Conservation (phyloP, 805 yeast species). For the Myxozyma udenii region DNA sequence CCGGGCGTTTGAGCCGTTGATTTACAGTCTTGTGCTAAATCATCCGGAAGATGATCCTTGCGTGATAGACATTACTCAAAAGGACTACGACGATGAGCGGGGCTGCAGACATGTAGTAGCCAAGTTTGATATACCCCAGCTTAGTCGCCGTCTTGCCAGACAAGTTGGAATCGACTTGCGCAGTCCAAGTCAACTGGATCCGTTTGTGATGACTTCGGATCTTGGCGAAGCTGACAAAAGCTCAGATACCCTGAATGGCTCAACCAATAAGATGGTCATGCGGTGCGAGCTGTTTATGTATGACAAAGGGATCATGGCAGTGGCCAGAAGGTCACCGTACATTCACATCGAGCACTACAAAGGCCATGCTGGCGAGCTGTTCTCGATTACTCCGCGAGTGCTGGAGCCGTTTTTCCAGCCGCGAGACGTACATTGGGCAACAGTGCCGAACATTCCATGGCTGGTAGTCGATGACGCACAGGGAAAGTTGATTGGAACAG, state of each 20-base stretch:
- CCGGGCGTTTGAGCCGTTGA: too few species aligned
- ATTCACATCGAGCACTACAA: conserved; percentile 8
- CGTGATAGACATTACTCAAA: too few species aligned
- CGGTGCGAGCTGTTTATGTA: conserved; percentile 4
- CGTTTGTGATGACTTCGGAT: conserved; percentile 10
- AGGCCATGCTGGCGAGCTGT: conserved; percentile 12
- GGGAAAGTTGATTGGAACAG: conserved; percentile 9
- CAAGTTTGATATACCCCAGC: too few species aligned
- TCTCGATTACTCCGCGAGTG: conserved; percentile 7
- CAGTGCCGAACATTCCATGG: conserved; percentile 17
- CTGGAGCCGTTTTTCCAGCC: conserved; percentile 18
- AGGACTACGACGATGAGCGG: too few species aligned
- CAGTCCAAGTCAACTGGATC: conserved; percentile 57
- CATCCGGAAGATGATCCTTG: too few species aligned
- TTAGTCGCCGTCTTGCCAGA: too few species aligned
- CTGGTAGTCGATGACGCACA: conserved; percentile 6
- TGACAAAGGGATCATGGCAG: background rate
- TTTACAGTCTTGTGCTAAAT: too few species aligned
- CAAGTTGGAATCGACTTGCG: too few species aligned
- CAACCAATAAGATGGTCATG: conserved; percentile 12
- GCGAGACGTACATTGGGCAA: conserved; percentile 5
- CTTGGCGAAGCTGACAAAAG: conserved; percentile 10
- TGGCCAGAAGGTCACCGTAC: conserved; percentile 8
- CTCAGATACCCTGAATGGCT: conserved; percentile 2
- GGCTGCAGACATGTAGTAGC: too few species aligned